Evolutionary conservation across 257 asterid species (phyloP).

Genomic region (Paraleonurus japonicus): DNA sequence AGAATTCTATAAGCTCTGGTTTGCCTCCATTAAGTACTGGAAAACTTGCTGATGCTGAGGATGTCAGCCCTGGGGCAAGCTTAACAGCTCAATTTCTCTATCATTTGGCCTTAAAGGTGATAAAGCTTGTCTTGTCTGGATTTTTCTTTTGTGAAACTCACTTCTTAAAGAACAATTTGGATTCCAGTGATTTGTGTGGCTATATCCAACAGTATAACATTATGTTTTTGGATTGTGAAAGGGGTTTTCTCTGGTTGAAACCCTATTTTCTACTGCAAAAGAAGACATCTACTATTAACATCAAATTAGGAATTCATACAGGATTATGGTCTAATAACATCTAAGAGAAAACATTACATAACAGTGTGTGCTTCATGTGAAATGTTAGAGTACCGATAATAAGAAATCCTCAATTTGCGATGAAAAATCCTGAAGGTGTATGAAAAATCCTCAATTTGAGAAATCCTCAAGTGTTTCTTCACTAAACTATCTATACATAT

Average conservation of each 20-base stretch:
- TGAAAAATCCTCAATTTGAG: not conserved
- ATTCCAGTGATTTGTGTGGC: conserved; percentile 16
- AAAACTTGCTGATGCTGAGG: conserved; percentile 63
- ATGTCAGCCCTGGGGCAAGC: conserved; percentile 78
- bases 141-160: conserved; percentile 19
- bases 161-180: conserved; percentile 3
- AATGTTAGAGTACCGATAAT: not conserved
- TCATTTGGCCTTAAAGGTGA: conserved; percentile 83
- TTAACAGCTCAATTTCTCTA: conserved; percentile 92
- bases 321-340: not conserved
- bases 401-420: not conserved
- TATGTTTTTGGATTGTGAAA: not conserved
- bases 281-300: conserved; percentile 12
- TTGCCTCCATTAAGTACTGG: conserved; percentile 88
- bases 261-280: conserved; percentile 3
- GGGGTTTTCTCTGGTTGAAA: conserved; percentile 11
- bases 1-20: conserved; percentile 81
- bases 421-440: not conserved
- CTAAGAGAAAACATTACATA: conserved; percentile 4
- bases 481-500: not conserved
- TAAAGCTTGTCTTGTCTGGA: conserved; percentile 19
- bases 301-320: not conserved
- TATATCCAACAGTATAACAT: conserved; percentile 5
- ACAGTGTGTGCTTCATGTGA: not conserved
- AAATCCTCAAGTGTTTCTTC: conserved; percentile 2